phyloP scores from a whole-genome alignment of 805 yeast species.

The Tetrapisispora namnaoensis region DNA sequence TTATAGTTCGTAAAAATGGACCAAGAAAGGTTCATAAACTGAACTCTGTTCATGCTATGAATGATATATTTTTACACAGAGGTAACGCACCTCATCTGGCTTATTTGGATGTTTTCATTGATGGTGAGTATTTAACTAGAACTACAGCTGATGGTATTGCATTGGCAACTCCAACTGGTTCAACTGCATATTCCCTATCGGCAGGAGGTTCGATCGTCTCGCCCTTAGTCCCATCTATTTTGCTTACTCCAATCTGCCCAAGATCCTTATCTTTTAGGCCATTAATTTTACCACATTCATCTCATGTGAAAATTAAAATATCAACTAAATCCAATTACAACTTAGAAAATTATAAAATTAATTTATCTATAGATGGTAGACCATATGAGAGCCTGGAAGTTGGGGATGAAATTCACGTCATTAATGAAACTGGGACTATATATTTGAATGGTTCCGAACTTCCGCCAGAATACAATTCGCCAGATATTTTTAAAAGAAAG shows the following conservation, averaged over 20 bases:
- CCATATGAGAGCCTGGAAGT: constrained; percentile 56
- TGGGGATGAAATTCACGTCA: constrained; percentile 73
- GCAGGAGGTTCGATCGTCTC: constrained; percentile 92
- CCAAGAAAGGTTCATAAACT: constrained; percentile 6
- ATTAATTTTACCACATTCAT: constrained; percentile 64
- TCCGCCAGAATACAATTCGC: constrained; percentile 28
- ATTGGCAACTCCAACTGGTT: constrained; percentile 86
- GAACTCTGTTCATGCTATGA: constrained; percentile 59
- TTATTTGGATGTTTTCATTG: constrained; percentile 73
- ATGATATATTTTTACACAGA: constrained; percentile 80
- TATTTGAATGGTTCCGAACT: constrained; percentile 41
- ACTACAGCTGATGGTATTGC: constrained; percentile 89
- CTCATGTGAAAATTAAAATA: constrained; percentile 59
- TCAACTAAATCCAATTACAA: constrained; percentile 34
- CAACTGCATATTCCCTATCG: constrained; percentile 83
- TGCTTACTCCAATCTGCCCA: constrained; percentile 88
- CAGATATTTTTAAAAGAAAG: constrained; percentile 10
- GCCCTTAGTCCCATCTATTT: constrained; percentile 73
- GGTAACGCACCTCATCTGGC: constrained; percentile 83
- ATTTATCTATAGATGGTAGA: constrained; percentile 73
- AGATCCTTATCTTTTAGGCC: constrained; percentile 87
- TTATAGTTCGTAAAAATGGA: constrained; percentile 36
- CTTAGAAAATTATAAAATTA: constrained; percentile 23
- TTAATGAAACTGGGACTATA: constrained; percentile 55
- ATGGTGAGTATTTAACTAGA: constrained; percentile 74